phyloP scores from a whole-genome alignment of 805 yeast species.

The Hanseniaspora lindneri region DNA sequence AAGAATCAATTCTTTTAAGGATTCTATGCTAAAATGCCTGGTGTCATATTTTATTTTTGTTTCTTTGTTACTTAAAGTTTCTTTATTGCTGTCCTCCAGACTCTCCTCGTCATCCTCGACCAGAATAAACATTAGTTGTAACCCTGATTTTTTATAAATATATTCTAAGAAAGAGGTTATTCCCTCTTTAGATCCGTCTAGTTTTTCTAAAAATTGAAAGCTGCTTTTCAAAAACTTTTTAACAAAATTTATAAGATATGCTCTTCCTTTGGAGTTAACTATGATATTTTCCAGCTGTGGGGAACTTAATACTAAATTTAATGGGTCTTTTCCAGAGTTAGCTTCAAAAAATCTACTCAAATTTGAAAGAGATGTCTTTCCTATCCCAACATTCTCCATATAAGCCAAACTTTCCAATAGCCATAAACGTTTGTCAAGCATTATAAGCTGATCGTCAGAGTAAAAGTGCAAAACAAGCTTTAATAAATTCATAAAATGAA shows the following conservation, averaged over 20 bases:
- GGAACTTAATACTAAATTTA: neutral
- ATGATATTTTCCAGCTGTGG: neutral
- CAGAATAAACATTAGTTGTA: constrained; percentile 18
- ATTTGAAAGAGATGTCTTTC: constrained; percentile 5
- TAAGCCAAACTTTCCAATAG: constrained; percentile 2
- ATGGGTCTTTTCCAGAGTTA: neutral
- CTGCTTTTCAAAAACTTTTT: constrained; percentile 1
- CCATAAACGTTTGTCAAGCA: constrained; percentile 4
- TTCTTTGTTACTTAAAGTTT: constrained; percentile 5
- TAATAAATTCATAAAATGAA: constrained; percentile 49
- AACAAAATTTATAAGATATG: neutral
- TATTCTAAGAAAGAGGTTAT: constrained; percentile 23
- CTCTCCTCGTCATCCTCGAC: constrained; percentile 10
- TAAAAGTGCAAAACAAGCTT: constrained; percentile 35
- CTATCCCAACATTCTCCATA: constrained; percentile 8
- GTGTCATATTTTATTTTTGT: constrained; percentile 5
- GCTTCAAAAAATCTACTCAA: constrained; percentile 2
- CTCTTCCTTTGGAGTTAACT: constrained; percentile 1
- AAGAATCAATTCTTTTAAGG: constrained; percentile 21
- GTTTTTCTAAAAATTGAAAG: neutral
- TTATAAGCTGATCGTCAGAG: neutral
- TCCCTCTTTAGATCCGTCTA: constrained; percentile 15
- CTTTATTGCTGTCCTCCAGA: neutral
- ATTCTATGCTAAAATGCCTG: neutral
- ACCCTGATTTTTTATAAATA: constrained; percentile 26